phyloP scores from a whole-genome alignment of 2,329 filamentous ascomycete genomes.

The Amylocarpus encephaloides region DNA sequence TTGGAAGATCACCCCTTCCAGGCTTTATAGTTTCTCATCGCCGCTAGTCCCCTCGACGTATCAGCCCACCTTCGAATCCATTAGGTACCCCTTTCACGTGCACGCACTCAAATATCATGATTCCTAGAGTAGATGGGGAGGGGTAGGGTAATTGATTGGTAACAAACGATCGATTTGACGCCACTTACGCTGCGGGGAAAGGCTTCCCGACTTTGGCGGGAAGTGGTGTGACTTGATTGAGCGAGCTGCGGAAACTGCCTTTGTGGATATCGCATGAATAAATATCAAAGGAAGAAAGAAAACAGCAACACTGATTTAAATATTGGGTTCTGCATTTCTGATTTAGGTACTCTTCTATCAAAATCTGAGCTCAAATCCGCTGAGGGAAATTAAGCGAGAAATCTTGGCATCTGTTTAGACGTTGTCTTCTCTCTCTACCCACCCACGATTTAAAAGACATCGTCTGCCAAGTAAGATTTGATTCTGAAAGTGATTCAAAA shows the following conservation, averaged over 20 bases:
- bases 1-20: too few relatives aligned
- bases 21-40: too few relatives aligned
- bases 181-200: too few relatives aligned
- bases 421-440: not conserved
- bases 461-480: too few relatives aligned
- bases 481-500: not conserved
- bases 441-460: too few relatives aligned
- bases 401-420: not conserved
- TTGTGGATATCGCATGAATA: not conserved
- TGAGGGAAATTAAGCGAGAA: not conserved
- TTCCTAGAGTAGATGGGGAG: not conserved
- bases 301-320: too few relatives aligned
- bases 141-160: not conserved
- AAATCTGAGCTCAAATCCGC: not conserved
- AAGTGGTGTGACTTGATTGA: not conserved
- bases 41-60: too few relatives aligned
- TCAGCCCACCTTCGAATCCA: too few relatives aligned
- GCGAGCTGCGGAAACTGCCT: not conserved
- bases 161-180: not conserved
- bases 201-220: not conserved
- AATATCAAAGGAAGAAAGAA: not conserved
- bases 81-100: not conserved
- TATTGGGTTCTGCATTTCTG: too few relatives aligned
- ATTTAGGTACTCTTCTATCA: not conserved
- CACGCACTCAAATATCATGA: not conserved